Evolutionary conservation across 2,329 filamentous ascomycete species (phyloP).

Genomic region (Pyricularia grisea): DNA sequence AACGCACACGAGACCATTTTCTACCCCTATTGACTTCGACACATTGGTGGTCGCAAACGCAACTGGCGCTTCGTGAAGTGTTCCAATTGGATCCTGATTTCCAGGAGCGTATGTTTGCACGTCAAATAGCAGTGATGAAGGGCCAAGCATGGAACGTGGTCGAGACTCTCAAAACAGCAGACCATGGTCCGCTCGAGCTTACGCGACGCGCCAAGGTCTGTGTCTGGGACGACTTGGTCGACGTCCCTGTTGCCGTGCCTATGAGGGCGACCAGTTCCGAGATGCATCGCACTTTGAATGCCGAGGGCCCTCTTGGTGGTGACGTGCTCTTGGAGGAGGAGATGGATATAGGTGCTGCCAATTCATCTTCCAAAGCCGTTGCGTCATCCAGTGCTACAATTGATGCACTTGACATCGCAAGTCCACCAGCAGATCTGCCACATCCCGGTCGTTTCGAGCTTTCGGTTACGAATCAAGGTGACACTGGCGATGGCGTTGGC

Average conservation of each 20-base stretch:
- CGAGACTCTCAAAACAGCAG: slow-evolving; percentile 84
- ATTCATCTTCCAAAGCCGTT: slow-evolving; percentile 25
- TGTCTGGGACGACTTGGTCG: slow-evolving; percentile 96
- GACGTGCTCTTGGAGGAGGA: slow-evolving; percentile 57
- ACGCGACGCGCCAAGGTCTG: slow-evolving; percentile 85
- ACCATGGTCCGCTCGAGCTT: slow-evolving; percentile 86
- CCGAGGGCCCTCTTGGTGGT: background rate
- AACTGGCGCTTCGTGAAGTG: slow-evolving; percentile 72
- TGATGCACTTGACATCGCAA: slow-evolving; percentile 63
- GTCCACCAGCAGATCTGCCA: slow-evolving; percentile 55
- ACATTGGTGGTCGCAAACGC: slow-evolving; percentile 94
- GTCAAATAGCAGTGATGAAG: slow-evolving; percentile 98
- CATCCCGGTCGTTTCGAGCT: slow-evolving; percentile 67
- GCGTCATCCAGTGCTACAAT: slow-evolving; percentile 23
- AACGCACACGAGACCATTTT: slow-evolving; percentile 89
- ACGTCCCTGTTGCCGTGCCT: slow-evolving; percentile 88
- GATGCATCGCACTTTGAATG: slow-evolving; percentile 44
- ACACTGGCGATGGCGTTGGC: slow-evolving; percentile 8
- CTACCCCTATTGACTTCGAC: slow-evolving; percentile 91
- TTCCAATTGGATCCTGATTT: slow-evolving; percentile 94
- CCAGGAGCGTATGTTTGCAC: slow-evolving; percentile 97
- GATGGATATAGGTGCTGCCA: slow-evolving; percentile 77
- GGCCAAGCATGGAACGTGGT: slow-evolving; percentile 99
- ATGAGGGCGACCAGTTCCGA: slow-evolving; percentile 72
- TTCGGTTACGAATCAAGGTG: slow-evolving; percentile 29